Base-by-base conservation (phyloP, 306 rosid species). In the Cicer pinnatifidum region DNA sequence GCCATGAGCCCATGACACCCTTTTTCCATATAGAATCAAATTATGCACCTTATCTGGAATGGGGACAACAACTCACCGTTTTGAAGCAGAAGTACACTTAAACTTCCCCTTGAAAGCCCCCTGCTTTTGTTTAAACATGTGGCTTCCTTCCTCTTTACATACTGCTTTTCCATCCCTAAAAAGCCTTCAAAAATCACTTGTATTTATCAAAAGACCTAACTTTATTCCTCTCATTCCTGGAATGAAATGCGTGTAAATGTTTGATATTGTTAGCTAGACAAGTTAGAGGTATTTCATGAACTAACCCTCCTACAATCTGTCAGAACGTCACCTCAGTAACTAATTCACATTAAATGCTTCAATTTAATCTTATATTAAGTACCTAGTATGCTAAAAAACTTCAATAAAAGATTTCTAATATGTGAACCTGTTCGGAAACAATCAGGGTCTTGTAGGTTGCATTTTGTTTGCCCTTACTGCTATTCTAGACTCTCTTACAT, bases 401-500 rank as follows among this genome's bases (percentile, higher is more conserved):
- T 76, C 60, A 43, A 57, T 33, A 51, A 2, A 51, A 76, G 13
- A 28, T 28, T 53, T 43, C 10, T 48, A 67, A 17, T 45, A 6
- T 76, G 51, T 56, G 44, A 45, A 76, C 41, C 41, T 76, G 43
- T 11, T 67, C 8, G 35, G 46, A 65, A 52, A 54, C 52, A 43
- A 53, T 44, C 47, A 9, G 19, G 13, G 28, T 13, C 59, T 28
- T 35, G 75, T 46, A 23, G 54, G 52, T 59, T 12, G 8, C 23
- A 4, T 19, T 67, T 67, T 17, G 54, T 48, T 60, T 69, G 11
- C 6, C 52, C 61, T 52, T 15, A 63, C 41, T 28, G 13, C 41
- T 78, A 4, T 23, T 71, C 43, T 8, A 28, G 77, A 62, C 52
- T 65, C 48, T 28, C 65, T 69, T 12, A 76, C 19, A 56, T 76